Evolutionary conservation across 441 rosid species (phyloP).

Genomic region (Rhodomyrtus psidioides): DNA sequence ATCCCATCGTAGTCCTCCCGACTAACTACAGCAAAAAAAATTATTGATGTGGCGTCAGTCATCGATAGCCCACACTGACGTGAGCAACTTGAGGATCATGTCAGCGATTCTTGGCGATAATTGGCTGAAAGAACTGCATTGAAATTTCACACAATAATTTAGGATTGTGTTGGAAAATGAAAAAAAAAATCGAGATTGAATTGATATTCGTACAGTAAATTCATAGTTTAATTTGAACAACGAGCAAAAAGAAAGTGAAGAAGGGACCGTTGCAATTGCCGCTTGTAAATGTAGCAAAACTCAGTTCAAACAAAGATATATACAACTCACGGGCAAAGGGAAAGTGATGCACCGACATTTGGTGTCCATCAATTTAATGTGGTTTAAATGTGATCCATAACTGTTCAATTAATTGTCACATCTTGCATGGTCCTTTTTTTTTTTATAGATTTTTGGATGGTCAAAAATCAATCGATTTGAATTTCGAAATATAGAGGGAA

Average conservation of each 20-base stretch:
- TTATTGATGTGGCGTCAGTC: fast-evolving
- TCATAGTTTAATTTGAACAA: not conserved
- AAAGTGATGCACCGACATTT: not conserved
- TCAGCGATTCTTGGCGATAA: fast-evolving
- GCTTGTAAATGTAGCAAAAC: not conserved
- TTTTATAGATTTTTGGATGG: not conserved
- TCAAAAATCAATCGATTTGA: not conserved
- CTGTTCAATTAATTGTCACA: not conserved
- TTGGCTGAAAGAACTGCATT: fast-evolving
- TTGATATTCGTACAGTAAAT: not conserved
- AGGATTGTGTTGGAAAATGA: no score
- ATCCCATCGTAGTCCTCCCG: fast-evolving
- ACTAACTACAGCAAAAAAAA: not conserved
- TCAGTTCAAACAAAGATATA: not conserved
- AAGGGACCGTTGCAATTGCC: not conserved
- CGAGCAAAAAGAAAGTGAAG: not conserved
- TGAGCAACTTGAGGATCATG: no score
- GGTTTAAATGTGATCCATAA: not conserved
- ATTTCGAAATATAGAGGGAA: not conserved
- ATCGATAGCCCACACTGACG: no score
- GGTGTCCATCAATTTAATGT: not conserved
- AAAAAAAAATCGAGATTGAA: no score
- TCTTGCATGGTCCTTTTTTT: not conserved
- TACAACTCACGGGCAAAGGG: not conserved
- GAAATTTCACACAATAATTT: fast-evolving